phyloP scores from a whole-genome alignment of 2,329 filamentous ascomycete genomes.

The Colletotrichum echinochloae region DNA sequence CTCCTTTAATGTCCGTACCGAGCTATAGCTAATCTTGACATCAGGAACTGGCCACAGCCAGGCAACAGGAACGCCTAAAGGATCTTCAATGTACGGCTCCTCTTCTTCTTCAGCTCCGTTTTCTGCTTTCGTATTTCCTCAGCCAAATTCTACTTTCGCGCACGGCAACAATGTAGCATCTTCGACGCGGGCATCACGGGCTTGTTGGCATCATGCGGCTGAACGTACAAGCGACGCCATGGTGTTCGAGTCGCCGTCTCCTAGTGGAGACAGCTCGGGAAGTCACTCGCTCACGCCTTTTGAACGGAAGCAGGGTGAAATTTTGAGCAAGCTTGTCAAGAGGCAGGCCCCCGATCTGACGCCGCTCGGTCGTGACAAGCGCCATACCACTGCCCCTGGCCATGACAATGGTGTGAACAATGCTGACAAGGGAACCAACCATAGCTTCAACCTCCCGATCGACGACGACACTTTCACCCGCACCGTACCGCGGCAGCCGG shows the following conservation, averaged over 20 bases:
- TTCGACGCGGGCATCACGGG: background rate
- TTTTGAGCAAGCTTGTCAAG: slow-evolving; percentile 54
- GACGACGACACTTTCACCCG: slow-evolving; percentile 56
- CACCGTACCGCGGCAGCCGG: slow-evolving; percentile 51
- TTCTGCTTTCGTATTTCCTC: slow-evolving; percentile 17
- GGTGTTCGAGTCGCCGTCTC: slow-evolving; percentile 34
- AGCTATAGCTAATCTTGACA: slow-evolving; percentile 9
- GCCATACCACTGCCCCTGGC: slow-evolving; percentile 25
- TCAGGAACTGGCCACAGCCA: slow-evolving; percentile 10
- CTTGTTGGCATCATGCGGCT: background rate
- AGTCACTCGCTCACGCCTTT: slow-evolving; percentile 50
- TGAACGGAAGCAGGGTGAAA: slow-evolving; percentile 54
- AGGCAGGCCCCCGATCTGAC: slow-evolving; percentile 43
- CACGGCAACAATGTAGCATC: slow-evolving; percentile 4
- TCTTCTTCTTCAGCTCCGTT: slow-evolving; percentile 37
- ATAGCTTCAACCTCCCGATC: slow-evolving; percentile 65
- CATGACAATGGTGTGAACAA: slow-evolving; percentile 23
- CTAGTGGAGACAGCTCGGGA: slow-evolving; percentile 38
- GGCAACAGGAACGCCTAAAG: slow-evolving; percentile 45
- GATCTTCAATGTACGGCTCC: slow-evolving; percentile 62
- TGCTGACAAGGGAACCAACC: slow-evolving; percentile 50
- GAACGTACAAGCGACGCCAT: slow-evolving; percentile 7
- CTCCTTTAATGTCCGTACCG: too few species aligned
- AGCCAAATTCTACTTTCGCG: slow-evolving; percentile 7
- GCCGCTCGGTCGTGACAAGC: slow-evolving; percentile 27